These are phyloP conservation scores for Rubus idaeus DNA, from an alignment of 306 rosid species.

Conservation along the genomic window DNA sequence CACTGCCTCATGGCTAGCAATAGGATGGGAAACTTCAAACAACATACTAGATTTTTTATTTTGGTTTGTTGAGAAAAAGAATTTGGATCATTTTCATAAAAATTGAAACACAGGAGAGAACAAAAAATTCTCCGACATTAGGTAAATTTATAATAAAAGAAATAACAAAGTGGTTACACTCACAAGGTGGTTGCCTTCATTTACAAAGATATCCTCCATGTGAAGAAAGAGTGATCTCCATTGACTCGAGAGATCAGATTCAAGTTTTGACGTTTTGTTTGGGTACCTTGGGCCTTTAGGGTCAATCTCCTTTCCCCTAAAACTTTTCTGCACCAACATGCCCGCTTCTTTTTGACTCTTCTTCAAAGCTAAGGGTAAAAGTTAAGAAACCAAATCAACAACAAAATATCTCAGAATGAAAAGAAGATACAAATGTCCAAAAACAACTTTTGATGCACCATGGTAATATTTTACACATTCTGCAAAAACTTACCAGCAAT, in stretches of 20 bases:
- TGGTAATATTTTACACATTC: conserved; percentile 1
- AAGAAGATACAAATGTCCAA: background rate
- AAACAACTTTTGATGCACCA: background rate
- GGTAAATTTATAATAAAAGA: background rate
- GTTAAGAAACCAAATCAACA: background rate
- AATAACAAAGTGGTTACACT: conserved; percentile 34
- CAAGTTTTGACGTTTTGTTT: conserved; percentile 45
- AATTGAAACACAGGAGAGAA: background rate
- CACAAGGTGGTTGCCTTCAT: conserved; percentile 71
- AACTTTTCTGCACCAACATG: conserved; percentile 53
- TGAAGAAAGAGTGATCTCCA: conserved; percentile 83
- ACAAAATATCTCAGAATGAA: conserved; percentile 3
- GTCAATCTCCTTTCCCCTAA: conserved; percentile 44
- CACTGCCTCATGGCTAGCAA: background rate
- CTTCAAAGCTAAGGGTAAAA: conserved; percentile 48
- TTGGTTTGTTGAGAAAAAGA: background rate
- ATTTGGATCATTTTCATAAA: background rate
- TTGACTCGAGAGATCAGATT: conserved; percentile 61
- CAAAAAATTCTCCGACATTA: background rate
- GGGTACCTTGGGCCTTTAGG: conserved; percentile 33
- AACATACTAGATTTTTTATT: background rate
- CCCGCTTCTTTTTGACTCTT: conserved; percentile 82
- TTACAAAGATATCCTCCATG: conserved; percentile 59
- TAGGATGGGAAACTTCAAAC: conserved; percentile 2
- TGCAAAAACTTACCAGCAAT: conserved; percentile 50